Percentiles rank a stretch among this genome's conserved stretches.
These are phyloP conservation scores for Pythium brachiatum DNA, from an alignment of 352 stramenopile species.

Conservation along the genomic window DNA sequence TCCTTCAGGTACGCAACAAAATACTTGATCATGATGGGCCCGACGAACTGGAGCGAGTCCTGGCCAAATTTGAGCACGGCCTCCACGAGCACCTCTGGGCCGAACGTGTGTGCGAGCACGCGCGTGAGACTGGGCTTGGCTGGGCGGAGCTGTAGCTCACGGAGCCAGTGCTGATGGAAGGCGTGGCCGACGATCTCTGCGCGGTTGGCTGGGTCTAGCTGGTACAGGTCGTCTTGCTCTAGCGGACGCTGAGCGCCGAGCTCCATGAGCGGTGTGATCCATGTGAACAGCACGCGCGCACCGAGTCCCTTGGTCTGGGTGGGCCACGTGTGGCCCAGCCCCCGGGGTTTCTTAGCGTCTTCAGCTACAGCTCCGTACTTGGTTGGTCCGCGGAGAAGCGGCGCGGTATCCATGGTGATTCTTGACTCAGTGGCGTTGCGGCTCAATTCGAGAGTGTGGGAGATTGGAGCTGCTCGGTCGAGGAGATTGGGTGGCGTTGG, in stretches of 20 bases:
- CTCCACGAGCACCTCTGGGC: neutral
- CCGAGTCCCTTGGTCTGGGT: constrained; percentile 50
- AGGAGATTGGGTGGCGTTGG: too few species aligned
- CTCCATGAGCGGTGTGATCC: constrained; percentile 17
- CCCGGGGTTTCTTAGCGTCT: neutral
- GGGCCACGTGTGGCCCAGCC: constrained; percentile 22
- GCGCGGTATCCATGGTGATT: neutral
- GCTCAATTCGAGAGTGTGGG: neutral
- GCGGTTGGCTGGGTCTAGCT: constrained; percentile 70
- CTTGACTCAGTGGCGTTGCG: too few species aligned
- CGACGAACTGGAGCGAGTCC: constrained; percentile 80
- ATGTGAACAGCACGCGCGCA: constrained; percentile 35
- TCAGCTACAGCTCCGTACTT: neutral
- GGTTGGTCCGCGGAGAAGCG: neutral
- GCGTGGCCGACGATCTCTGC: constrained; percentile 34
- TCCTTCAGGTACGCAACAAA: constrained; percentile 74
- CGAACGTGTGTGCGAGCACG: neutral
- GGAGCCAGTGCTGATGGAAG: constrained; percentile 54
- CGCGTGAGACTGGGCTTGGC: neutral
- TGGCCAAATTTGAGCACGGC: constrained; percentile 69
- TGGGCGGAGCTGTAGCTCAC: neutral
- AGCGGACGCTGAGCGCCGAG: constrained; percentile 49
- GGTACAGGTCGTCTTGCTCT: constrained; percentile 76
- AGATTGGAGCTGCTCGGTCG: too few species aligned
- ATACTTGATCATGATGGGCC: constrained; percentile 71